Evolutionary conservation across 345 rosid genomes (phyloP), one percentile per base, ranked within the genome.

Genomic region (Populus deltoides): DNA sequence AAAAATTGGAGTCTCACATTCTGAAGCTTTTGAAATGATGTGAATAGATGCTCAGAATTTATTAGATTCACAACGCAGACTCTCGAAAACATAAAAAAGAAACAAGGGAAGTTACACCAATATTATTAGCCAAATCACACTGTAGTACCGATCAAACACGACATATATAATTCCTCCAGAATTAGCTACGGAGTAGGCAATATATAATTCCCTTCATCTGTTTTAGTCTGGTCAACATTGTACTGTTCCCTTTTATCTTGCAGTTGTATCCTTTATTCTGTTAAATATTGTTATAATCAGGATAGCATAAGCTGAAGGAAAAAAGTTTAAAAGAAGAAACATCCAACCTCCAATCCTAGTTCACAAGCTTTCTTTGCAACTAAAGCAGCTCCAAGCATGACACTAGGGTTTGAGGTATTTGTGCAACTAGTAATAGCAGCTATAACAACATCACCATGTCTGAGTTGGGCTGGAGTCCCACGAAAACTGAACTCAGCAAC

Each of bases 361-460:
- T 92, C 98, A 79, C 93, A 92, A 61, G 98, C 98, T 78, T 94
- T 94, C 85, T 87, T 91, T 9, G 98, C 98, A 81, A 91, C 98
- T 89, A 94, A 78, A 76, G 95, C 97, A 82, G 97, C 97, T 75
- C 97, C 98, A 79, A 94, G 97, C 97, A 94, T 91, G 17, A 94
- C 97, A 83, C 94, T 94, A 6, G 97, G 98, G 81, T 94, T 94
- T 78, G 97, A 94, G 68, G 98, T 94, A 82, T 94, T 94, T 41
- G 98, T 92, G 90, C 97, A 94, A 88, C 98, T 94, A 49, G 98
- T 94, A 84, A 94, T 92, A 53, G 97, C 97, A 73, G 97, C 98
- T 75, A 94, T 94, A 77, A 94, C 97, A 68, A 94, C 97, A 88
- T 89, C 92, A 49, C 97, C 97, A 77, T 94, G 97, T 71, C 85